Base-by-base conservation (phyloP, 805 yeast genomes). In the Candida andamanensis region DNA sequence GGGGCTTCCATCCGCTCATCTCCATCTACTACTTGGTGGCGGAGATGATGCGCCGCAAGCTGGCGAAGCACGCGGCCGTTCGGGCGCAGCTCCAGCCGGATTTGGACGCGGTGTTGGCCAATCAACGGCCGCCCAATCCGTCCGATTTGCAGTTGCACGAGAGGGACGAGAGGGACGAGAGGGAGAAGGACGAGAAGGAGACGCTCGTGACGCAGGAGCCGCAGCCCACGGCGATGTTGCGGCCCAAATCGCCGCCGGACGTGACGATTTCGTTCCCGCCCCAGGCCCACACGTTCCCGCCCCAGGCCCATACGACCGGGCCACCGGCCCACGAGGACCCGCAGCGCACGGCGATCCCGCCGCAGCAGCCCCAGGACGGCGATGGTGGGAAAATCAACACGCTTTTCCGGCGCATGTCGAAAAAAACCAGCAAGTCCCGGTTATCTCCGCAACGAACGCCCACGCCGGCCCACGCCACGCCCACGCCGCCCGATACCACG, bases 21-120 rank as follows among this genome's bases (percentile, higher is more conserved):
- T 85, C 95, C 5, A 80, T 90, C 23, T 92, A 92, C 54, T 81
- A 76, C 50, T 68, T 92, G 42, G 95, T 87, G 12, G 80, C 76
- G 32, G 98, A 92, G 59, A 84, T 85, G 81, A 52, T 71, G 41
- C 77, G 73, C 49, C 72, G 95, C 35, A 80, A 79, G 58, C 63
- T 60, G 43, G 76, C 78, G 5, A 78, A 80, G 56, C 76, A 70
- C 32, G 72, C 66, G 41, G 63, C 69, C 2, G 46, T 55, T 32
- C 63, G 39, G 45, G 50, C 52, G 21, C 60, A 51, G 34, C 28
- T 49, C 27, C 49, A 45, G 29, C 51, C 47, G 14, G 11, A 19
- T 19, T 8, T 19, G 10, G 35, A 35, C 18, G 39, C 25, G 23
- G 20, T 21, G 10, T 29, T 18, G 20, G 12, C 29, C 19, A 20